Conservation (phyloP, 352 stramenopile genomes). For the Phytophthora pini region DNA sequence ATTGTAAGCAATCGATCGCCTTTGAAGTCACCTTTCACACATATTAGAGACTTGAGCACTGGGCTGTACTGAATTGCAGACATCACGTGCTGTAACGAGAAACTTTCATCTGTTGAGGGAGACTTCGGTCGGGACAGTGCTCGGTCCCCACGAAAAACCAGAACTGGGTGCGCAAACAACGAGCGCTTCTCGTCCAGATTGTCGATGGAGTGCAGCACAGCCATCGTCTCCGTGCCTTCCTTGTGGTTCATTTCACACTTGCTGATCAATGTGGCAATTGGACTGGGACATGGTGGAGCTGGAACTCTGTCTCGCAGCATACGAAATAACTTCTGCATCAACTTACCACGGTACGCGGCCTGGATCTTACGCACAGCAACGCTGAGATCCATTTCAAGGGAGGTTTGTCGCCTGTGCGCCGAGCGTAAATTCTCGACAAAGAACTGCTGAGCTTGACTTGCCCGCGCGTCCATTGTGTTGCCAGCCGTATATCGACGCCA, state of each 20-base stretch:
- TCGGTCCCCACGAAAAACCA: conserved; percentile 36
- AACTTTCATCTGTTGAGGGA: conserved; percentile 20
- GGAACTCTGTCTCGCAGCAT: conserved; percentile 36
- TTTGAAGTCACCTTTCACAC: conserved; percentile 41
- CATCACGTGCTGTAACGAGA: conserved; percentile 44
- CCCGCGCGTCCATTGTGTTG: conserved; percentile 5
- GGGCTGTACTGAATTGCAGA: conserved; percentile 58
- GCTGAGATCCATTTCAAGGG: conserved; percentile 26
- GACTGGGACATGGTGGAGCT: conserved; percentile 29
- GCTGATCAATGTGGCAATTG: conserved; percentile 40
- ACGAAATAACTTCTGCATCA: conserved; percentile 47
- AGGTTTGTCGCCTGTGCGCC: conserved; percentile 39
- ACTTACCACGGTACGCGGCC: conserved; percentile 54
- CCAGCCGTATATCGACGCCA: conserved; percentile 45
- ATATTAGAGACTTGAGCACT: conserved; percentile 49
- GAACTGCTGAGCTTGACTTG: conserved; percentile 41
- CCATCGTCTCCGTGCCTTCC: conserved; percentile 38
- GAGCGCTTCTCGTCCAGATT: conserved; percentile 49
- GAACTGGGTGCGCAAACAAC: conserved; percentile 55
- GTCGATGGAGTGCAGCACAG: conserved; percentile 27
- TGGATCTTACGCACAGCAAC: conserved; percentile 61
- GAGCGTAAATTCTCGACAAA: conserved; percentile 49
- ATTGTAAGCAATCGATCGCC: conserved; percentile 36
- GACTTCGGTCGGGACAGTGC: background rate
- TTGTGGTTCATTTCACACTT: conserved; percentile 31